Evolutionary conservation across 2,329 filamentous ascomycete genomes (phyloP).

Genomic region (Rhynchosporium secalis): DNA sequence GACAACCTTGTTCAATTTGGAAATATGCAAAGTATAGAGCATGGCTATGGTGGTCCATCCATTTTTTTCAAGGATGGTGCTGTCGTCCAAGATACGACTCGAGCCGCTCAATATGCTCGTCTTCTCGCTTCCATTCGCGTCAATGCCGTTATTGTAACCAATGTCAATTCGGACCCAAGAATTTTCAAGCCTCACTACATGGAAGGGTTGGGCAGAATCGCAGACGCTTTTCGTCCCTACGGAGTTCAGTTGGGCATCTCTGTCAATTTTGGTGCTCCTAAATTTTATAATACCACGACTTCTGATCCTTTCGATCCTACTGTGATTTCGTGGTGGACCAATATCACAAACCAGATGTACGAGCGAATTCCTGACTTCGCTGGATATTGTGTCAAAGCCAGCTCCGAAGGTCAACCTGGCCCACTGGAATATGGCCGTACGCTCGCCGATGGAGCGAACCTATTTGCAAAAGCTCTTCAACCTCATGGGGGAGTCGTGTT

Average conservation of each 20-base stretch:
- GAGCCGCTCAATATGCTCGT: constrained; percentile 62
- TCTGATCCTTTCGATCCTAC: constrained; percentile 63
- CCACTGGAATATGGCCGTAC: constrained; percentile 70
- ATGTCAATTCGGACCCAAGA: constrained; percentile 67
- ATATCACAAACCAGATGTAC: constrained; percentile 61
- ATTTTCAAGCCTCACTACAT: constrained; percentile 58
- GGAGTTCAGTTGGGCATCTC: constrained; percentile 66
- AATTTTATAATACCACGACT: constrained; percentile 54
- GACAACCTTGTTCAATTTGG: constrained; percentile 58
- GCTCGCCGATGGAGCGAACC: constrained; percentile 65
- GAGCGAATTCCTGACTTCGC: constrained; percentile 63
- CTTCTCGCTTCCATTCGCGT: constrained; percentile 65
- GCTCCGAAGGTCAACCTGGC: constrained; percentile 71
- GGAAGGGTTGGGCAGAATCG: constrained; percentile 60
- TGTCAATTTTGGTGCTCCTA: constrained; percentile 67
- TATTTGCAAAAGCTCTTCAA: constrained; percentile 61
- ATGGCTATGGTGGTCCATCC: constrained; percentile 66
- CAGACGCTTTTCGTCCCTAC: constrained; percentile 65
- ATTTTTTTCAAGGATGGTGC: constrained; percentile 65
- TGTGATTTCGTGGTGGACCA: constrained; percentile 64
- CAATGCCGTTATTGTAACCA: constrained; percentile 69
- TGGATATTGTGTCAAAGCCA: constrained; percentile 70
- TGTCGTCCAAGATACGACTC: constrained; percentile 58
- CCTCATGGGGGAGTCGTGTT: constrained; percentile 63
- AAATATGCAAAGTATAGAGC: constrained; percentile 59